Evolutionary conservation across 768 basidiomycete genomes (phyloP), one percentile per base, ranked within the genome.

Genomic region (Trametes villosa): DNA sequence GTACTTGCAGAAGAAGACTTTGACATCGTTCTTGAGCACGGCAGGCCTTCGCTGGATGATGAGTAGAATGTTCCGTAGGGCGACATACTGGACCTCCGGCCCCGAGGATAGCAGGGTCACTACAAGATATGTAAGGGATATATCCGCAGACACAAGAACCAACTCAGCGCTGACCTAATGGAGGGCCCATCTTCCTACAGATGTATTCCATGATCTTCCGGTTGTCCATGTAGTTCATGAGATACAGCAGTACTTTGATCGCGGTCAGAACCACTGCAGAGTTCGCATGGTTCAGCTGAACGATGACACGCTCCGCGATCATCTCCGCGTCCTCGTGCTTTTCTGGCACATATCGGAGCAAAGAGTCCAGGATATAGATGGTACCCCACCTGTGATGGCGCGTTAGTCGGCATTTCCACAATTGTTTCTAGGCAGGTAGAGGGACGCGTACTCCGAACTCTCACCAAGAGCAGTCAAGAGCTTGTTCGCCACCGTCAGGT

Each of bases 1-100:
- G 75, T 98, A 99, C 76, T 99, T 98, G 90, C 95, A 98, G 77
- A 99, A 99, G 78, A 99, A 98, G 15, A 98, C 96, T 68, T 94
- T 94, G 70, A 99, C 96, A 71, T 98, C 97, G 75, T 97, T 97
- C 76, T 92, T 92, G 41, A 99, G 79, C 31, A 99, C 93, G 13
- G 87, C 75, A 3, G 97, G 95, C 30, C 97, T 84, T 48, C 96
- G 86, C 77, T 98, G 97, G 63, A 99, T 96, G 72, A 99, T 97
- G 48, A 99, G 83, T 49, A 98, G 82, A 71, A 99, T 98, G 70
- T 99, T 99, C 53, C 97, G 87, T 30, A 99, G 78, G 2, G 94
- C 93, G 55, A 99, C 96, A 71, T 98, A 99, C 82, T 98, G 97
- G 2, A 99, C 96, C 76, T 98, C 97, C 22, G 95, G 93, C 33